Percentiles rank a stretch among this genome's conserved stretches.
phyloP scores from a whole-genome alignment of 2,329 filamentous ascomycete species.

The Chrysoporthe cubensis region DNA sequence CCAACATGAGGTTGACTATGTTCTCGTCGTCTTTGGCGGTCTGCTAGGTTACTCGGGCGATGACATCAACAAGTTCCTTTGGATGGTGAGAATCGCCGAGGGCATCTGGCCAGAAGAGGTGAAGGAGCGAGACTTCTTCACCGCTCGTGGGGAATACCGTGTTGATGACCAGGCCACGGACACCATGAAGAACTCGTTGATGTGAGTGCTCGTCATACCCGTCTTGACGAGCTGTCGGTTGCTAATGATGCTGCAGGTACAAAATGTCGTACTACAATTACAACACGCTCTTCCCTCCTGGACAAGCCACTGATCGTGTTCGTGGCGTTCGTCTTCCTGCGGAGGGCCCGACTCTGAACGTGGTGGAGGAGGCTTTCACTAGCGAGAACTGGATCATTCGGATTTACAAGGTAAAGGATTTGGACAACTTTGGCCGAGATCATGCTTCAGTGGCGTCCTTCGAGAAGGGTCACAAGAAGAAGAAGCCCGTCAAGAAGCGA shows the following conservation, averaged over 20 bases:
- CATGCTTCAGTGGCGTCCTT: conserved; percentile 73
- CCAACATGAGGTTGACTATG: conserved; percentile 97
- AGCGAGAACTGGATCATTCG: conserved; percentile 99
- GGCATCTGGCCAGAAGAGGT: conserved; percentile 99
- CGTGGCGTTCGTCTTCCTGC: conserved; percentile 81
- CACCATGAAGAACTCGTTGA: conserved; percentile 98
- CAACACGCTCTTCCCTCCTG: conserved; percentile 85
- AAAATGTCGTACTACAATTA: conserved; percentile 99
- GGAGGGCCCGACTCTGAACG: conserved; percentile 81
- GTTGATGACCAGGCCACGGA: conserved; percentile 93
- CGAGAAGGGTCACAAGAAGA: conserved; percentile 82
- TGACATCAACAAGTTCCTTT: conserved; percentile 99
- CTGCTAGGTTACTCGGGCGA: conserved; percentile 96
- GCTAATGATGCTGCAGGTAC: conserved; percentile 68
- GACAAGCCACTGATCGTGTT: conserved; percentile 89
- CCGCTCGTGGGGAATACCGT: conserved; percentile 87
- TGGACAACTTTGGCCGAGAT: conserved; percentile 93
- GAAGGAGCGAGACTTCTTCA: conserved; percentile 97
- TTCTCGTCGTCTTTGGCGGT: conserved; percentile 95
- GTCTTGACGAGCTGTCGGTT: conserved; percentile 27
- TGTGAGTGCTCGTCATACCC: conserved; percentile 63
- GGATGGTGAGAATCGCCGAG: conserved; percentile 99
- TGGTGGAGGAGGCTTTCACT: conserved; percentile 94
- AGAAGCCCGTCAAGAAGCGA: conserved; percentile 73
- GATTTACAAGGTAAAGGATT: conserved; percentile 99